Base-by-base conservation (phyloP, 2,329 filamentous ascomycete genomes). In the Fusarium sp. region DNA sequence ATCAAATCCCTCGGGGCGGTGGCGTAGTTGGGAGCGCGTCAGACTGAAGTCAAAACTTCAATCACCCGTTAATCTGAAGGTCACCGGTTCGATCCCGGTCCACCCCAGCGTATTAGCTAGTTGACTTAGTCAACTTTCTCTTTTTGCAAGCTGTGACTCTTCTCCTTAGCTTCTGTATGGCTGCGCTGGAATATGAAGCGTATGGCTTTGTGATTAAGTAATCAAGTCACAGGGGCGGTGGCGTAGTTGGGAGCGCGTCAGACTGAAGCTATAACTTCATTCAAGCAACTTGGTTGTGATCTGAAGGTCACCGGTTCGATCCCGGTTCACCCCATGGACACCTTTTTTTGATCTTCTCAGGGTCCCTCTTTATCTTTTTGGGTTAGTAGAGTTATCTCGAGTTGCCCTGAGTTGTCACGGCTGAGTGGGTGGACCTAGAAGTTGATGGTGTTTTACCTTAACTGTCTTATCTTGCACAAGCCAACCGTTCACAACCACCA, bases 221-320 rank as follows among this genome's bases (percentile, higher is more conserved):
- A 48, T 23, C 43, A 48, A 23, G 43, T 41, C 43, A 45, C 14
- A 48, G 52, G 52, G 52, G 52, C 52, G 52, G 52, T 57, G 52
- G 32, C 52, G 52, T 57, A 57, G 52, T 57, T 37, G 52, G 52
- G 52, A 57, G 52, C 52, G 52, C 52, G 52, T 57, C 52, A 57
- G 52, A 57, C 52, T 57, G 52, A 57, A 50, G 34, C 8, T 37
- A 23, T 32, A 37, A 35, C 34, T 35, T 35, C 20, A 50, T 50
- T 50, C 45, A 6, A 27, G 16, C 45, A 50, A 50, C 45, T 27
- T 50, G 8, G 25, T 50, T 50, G 45, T 18, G 20, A 57, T 57
- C 54, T 57, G 54, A 57, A 57, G 54, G 54, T 57, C 54, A 63
- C 59, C 59, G 41, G 59, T 63, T 52, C 41, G 41, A 35, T 63